Conservation (phyloP, 805 yeast species). For the Saturnispora silvae region DNA sequence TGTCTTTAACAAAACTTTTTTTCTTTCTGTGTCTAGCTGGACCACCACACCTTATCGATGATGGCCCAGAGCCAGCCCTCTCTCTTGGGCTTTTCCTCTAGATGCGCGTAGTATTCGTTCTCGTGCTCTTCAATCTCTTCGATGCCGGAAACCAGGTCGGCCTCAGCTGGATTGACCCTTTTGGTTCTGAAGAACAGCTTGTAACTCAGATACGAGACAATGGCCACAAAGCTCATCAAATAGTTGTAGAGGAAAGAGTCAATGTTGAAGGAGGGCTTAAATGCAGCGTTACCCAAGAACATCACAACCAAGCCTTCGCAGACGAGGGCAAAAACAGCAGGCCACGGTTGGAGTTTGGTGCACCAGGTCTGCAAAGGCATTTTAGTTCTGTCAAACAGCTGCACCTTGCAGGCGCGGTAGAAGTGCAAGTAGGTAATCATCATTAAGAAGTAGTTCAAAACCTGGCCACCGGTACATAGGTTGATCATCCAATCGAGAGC, state of each 20-base stretch:
- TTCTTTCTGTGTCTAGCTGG: no score
- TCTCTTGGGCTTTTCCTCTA: no score
- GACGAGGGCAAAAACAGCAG: conserved; percentile 21
- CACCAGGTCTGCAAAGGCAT: conserved; percentile 41
- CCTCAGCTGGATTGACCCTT: conserved; percentile 32
- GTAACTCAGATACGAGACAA: conserved; percentile 26
- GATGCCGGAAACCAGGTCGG: conserved; percentile 35
- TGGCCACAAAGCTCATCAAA: conserved; percentile 32
- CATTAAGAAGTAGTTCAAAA: conserved; percentile 23
- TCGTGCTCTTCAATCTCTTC: conserved; percentile 43
- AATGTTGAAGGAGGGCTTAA: conserved; percentile 29
- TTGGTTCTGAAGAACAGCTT: conserved; percentile 31
- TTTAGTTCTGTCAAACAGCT: conserved; percentile 35
- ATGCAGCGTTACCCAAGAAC: conserved; percentile 31
- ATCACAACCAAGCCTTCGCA: conserved; percentile 27
- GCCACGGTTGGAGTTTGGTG: conserved; percentile 30
- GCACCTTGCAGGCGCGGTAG: conserved; percentile 50
- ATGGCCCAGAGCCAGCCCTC: no score
- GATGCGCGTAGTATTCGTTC: conserved; percentile 19
- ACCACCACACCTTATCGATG: conserved; percentile 6
- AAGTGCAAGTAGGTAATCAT: conserved; percentile 49
- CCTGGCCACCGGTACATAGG: conserved; percentile 23
- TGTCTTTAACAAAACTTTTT: no score
- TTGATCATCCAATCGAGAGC: conserved; percentile 26
- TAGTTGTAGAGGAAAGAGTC: conserved; percentile 35